phyloP scores from a whole-genome alignment of 106 monocot species.

The Posidonia australis region DNA sequence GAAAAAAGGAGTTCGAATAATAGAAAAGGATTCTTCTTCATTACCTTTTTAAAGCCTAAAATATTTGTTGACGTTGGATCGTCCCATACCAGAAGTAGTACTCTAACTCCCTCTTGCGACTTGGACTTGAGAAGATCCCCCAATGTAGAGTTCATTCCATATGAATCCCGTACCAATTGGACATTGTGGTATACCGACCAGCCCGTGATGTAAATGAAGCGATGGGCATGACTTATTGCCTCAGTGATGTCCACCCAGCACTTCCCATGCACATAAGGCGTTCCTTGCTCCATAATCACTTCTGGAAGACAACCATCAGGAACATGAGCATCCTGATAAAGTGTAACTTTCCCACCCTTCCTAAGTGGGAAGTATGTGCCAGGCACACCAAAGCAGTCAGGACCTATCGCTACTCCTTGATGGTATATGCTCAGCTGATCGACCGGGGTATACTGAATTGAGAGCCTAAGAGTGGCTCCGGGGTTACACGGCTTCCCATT shows the following conservation, averaged over 20 bases:
- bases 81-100: constrained; percentile 89
- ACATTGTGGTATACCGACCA: constrained; percentile 90
- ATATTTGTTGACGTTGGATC: constrained; percentile 83
- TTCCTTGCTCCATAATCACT: constrained; percentile 34
- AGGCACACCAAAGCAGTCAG: constrained; percentile 54
- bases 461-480: constrained; percentile 51
- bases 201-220: constrained; percentile 69
- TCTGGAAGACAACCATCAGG: constrained; percentile 63
- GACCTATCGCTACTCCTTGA: constrained; percentile 47
- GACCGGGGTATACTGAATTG: constrained; percentile 62
- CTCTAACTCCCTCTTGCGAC: constrained; percentile 84
- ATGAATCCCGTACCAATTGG: constrained; percentile 42
- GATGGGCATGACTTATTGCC: constrained; percentile 53
- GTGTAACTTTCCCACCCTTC: constrained; percentile 54
- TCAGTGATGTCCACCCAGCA: constrained; percentile 76
- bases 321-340: constrained; percentile 87
- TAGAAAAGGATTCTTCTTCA: too few species aligned
- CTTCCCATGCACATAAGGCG: constrained; percentile 49
- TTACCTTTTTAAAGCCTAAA: constrained; percentile 49
- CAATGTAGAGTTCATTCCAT: constrained; percentile 18
- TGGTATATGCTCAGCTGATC: constrained; percentile 42
- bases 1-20: too few species aligned
- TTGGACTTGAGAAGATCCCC: constrained; percentile 74
- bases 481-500: constrained; percentile 67
- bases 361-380: constrained; percentile 80